Evolutionary conservation across 2,329 filamentous ascomycete genomes (phyloP).

Genomic region (Alternaria conjuncta): DNA sequence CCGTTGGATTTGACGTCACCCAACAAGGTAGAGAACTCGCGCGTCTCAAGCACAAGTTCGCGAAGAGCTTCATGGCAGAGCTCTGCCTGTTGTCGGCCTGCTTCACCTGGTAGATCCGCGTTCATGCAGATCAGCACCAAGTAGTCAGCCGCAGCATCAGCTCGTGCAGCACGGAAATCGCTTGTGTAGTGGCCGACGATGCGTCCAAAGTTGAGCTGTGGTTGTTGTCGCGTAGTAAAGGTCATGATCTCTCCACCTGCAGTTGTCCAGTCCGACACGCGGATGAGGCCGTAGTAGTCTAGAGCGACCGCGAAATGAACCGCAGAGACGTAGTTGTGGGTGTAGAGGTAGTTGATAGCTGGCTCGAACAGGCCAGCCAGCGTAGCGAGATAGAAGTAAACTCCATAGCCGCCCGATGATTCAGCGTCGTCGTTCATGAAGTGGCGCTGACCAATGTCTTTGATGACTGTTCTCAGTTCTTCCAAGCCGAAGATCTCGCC

Average conservation of each 20-base stretch:
- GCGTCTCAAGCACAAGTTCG: slow-evolving; percentile 93
- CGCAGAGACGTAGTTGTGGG: slow-evolving; percentile 89
- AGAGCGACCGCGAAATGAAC: slow-evolving; percentile 93
- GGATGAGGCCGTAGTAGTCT: slow-evolving; percentile 69
- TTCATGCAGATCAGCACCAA: slow-evolving; percentile 91
- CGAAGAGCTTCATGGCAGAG: slow-evolving; percentile 92
- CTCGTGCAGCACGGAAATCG: slow-evolving; percentile 90
- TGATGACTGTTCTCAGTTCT: slow-evolving; percentile 78
- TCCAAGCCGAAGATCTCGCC: slow-evolving; percentile 68
- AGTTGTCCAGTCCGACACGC: slow-evolving; percentile 80
- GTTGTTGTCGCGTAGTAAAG: slow-evolving; percentile 70
- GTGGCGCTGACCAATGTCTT: slow-evolving; percentile 88
- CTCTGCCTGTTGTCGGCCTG: slow-evolving; percentile 76
- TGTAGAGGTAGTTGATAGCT: slow-evolving; percentile 88
- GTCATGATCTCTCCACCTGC: slow-evolving; percentile 68
- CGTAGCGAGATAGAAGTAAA: slow-evolving; percentile 92
- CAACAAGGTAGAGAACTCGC: slow-evolving; percentile 91
- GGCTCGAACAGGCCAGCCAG: slow-evolving; percentile 93
- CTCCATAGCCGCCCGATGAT: slow-evolving; percentile 79
- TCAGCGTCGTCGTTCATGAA: slow-evolving; percentile 84
- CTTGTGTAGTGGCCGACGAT: slow-evolving; percentile 95
- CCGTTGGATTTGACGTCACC: slow-evolving; percentile 91
- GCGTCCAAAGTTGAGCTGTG: slow-evolving; percentile 92
- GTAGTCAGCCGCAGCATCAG: slow-evolving; percentile 91
- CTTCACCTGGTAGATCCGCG: slow-evolving; percentile 75